Percentiles rank a stretch among this genome's conserved stretches.
Conservation (phyloP, 345 rosid species). For the Aurinia saxatilis region DNA sequence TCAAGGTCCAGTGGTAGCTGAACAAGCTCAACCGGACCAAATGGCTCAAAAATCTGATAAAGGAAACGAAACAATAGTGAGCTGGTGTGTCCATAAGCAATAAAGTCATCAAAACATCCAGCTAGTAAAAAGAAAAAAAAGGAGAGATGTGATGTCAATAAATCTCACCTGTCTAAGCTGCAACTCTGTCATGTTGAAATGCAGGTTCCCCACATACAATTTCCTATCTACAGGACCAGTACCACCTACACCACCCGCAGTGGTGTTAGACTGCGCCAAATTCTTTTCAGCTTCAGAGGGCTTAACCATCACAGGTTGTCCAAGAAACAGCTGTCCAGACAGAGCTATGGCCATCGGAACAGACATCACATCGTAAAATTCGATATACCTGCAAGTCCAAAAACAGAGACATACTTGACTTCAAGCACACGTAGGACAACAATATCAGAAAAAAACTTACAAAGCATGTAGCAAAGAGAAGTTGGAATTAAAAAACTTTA, state of each 20-base stretch:
- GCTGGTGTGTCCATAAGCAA: not conserved
- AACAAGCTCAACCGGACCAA: conserved; percentile 92
- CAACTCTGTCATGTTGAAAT: conserved; percentile 84
- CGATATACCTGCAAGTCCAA: conserved; percentile 76
- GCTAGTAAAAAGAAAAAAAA: not conserved
- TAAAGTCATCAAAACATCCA: not conserved
- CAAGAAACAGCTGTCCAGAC: conserved; percentile 78
- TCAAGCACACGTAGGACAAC: conserved; percentile 22
- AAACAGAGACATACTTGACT: conserved; percentile 30
- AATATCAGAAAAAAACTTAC: conserved; percentile 38
- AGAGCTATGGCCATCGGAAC: conserved; percentile 96
- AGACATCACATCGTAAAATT: conserved; percentile 88
- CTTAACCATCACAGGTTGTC: conserved; percentile 97
- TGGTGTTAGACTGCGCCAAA: conserved; percentile 66
- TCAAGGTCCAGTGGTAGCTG: conserved; percentile 90
- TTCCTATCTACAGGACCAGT: conserved; percentile 82
- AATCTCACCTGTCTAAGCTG: conserved; percentile 78
- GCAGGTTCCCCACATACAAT: conserved; percentile 87
- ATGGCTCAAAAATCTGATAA: conserved; percentile 79
- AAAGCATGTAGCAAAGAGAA: conserved; percentile 52
- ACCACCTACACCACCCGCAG: conserved; percentile 39
- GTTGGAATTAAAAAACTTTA: conserved; percentile 59
- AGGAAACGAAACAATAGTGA: not conserved
- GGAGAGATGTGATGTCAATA: not conserved
- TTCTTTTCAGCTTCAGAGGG: conserved; percentile 99